Conservation (phyloP, 306 rosid species). For the Lagenaria siceraria region DNA sequence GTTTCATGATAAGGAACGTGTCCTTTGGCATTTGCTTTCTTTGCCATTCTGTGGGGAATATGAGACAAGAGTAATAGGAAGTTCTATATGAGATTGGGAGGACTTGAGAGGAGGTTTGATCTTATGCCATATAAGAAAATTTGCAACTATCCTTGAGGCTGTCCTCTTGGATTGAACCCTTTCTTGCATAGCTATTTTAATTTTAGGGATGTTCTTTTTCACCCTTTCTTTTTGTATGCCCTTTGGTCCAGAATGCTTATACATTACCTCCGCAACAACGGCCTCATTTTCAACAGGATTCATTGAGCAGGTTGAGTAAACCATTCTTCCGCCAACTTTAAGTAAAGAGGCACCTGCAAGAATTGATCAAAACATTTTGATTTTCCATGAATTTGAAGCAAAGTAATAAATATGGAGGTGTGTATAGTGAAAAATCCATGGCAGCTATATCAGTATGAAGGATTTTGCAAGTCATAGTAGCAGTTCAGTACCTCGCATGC, state of each 20-base stretch:
- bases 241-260: neutral
- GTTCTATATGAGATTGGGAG: neutral
- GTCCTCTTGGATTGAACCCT: neutral
- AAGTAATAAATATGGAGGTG: neutral
- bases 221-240: neutral
- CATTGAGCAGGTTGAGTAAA: conserved; percentile 96
- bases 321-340: conserved; percentile 93
- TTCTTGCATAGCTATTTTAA: neutral
- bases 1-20: neutral
- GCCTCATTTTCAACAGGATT: conserved; percentile 98
- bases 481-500: conserved; percentile 50
- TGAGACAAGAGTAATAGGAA: neutral
- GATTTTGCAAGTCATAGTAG: neutral
- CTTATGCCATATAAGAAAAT: neutral
- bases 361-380: conserved; percentile 9
- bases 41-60: neutral
- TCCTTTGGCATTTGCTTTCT: neutral
- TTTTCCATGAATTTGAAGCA: neutral
- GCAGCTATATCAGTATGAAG: neutral
- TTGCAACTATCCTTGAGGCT: neutral
- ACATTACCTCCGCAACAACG: conserved; percentile 82
- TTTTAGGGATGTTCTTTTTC: neutral
- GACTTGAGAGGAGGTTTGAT: neutral
- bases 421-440: neutral
- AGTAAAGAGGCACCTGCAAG: conserved; percentile 68